Percentiles rank a stretch among this genome's conserved stretches.
Conservation (phyloP, 164 flowering plant genomes). For the Vitis labrusca region DNA sequence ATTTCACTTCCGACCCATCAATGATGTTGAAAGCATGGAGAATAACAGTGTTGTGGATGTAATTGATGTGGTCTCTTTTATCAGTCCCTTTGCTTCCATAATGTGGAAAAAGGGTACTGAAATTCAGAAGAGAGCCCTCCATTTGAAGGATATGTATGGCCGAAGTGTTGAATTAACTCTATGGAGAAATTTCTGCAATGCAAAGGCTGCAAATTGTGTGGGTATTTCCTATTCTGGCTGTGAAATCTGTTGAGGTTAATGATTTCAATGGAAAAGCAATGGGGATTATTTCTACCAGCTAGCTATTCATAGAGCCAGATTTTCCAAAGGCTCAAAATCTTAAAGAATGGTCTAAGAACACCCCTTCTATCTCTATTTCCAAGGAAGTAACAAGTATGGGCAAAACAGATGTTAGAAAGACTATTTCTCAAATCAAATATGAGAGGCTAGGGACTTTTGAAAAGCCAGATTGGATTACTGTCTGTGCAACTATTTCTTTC, state of each 20-base stretch:
- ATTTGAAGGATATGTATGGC: slow-evolving; percentile 89
- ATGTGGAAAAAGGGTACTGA: slow-evolving; percentile 26
- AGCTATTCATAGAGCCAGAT: slow-evolving; percentile 80
- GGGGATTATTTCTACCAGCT: slow-evolving; percentile 20
- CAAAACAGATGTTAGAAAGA: slow-evolving; percentile 61
- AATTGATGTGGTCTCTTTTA: slow-evolving; percentile 79
- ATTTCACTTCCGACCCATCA: slow-evolving; percentile 72
- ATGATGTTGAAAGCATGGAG: slow-evolving; percentile 76
- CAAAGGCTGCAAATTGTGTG: slow-evolving; percentile 66
- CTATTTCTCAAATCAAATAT: slow-evolving; percentile 84
- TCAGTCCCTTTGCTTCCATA: slow-evolving; percentile 64
- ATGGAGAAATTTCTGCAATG: slow-evolving; percentile 86
- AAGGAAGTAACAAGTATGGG: slow-evolving; percentile 55
- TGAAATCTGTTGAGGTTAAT: slow-evolving; percentile 76
- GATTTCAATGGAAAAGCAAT: slow-evolving; percentile 85
- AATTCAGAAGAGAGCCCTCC: slow-evolving; percentile 73
- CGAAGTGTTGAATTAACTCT: slow-evolving; percentile 90
- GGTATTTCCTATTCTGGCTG: slow-evolving; percentile 75
- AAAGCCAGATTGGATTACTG: slow-evolving; percentile 95
- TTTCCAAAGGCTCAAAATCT: slow-evolving; percentile 62
- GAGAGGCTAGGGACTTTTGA: slow-evolving; percentile 92
- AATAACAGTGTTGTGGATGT: slow-evolving; percentile 68
- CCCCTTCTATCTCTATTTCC: slow-evolving; percentile 60
- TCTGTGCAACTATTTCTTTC: slow-evolving; percentile 29
- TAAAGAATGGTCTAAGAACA: slow-evolving; percentile 71